Base-by-base conservation (phyloP, 768 basidiomycete genomes). In the Lanmaoa pseudosensibilis region DNA sequence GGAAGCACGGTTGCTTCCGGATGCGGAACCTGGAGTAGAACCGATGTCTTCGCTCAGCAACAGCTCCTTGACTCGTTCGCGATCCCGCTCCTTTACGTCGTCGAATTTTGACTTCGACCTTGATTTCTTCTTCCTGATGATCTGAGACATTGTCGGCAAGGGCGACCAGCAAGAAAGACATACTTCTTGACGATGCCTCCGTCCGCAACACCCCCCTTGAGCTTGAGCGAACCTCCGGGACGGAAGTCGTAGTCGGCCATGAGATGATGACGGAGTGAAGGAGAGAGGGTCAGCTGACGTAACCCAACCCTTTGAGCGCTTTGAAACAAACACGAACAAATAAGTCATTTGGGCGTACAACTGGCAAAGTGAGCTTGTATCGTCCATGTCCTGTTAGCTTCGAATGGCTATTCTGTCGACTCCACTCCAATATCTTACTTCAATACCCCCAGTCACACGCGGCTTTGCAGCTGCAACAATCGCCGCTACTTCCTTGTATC, bases 211-310 rank as follows among this genome's bases (percentile, higher is more conserved):
- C 82, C 85, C n/a, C 89, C 84, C 76, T 94, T 95, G 67, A 95
- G 81, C 73, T 93, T 95, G 70, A 95, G 88, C 62, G 90, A 86
- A 69, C 93, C 92, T 46, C 91, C 89, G 53, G 90, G 86, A 70
- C 86, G 85, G 74, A 89, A 79, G 75, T 89, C 84, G 74, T 95
- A 94, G 73, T 90, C 90, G 55, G 87, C 85, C 88, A 92, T 92
- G 51, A 32, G 58, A 56, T 56, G 57, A 56, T 66, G 65, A 62
- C 40, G 57, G 56, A 40, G 54, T 30, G 54, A 37, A 59, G 43
- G 45, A 50, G 50, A 58, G 45, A 50, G 43, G 51, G 51, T 12
- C 18, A 19, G 72, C 70, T 72, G 72, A 72, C 70, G 65, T 73
- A 72, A 73, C 47, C 18, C 32, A 32, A 50, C 45, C 55, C 39